Conservation (phyloP, 2,329 filamentous ascomycete species). For the Cytospora chrysosperma region DNA sequence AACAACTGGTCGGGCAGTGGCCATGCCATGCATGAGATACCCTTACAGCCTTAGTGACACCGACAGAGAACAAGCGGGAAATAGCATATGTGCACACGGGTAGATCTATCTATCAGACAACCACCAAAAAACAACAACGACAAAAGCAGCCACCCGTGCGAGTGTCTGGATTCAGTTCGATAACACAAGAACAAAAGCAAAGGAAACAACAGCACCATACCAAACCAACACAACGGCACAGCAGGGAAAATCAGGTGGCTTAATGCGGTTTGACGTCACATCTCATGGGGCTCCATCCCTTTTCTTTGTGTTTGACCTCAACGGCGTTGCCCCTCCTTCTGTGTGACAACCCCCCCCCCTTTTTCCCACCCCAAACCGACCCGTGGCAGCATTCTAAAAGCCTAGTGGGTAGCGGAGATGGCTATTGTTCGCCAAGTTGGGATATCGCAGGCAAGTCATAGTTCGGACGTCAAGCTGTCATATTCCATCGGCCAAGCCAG, state of each 20-base stretch:
- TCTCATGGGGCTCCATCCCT: background rate
- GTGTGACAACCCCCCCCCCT: no score
- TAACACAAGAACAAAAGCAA: background rate
- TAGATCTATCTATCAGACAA: background rate
- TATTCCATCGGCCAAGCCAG: background rate
- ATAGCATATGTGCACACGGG: background rate
- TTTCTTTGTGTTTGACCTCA: background rate
- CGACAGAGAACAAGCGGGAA: background rate
- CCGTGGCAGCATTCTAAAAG: conserved; percentile 12
- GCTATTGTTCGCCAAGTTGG: no score
- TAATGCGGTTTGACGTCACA: conserved; percentile 22
- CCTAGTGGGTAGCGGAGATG: conserved; percentile 11
- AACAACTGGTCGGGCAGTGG: conserved; percentile 22
- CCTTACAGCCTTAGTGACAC: background rate
- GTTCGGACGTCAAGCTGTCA: background rate
- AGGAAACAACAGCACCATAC: no score
- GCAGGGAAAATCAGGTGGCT: background rate
- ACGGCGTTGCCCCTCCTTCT: background rate
- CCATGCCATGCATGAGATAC: background rate
- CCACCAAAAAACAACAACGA: no score
- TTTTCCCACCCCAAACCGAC: no score
- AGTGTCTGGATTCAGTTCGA: background rate
- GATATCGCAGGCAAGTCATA: background rate
- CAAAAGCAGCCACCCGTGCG: background rate
- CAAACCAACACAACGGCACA: background rate